These are phyloP conservation scores for Populus nigra DNA, from an alignment of 345 rosid genomes.

Conservation along the genomic window DNA sequence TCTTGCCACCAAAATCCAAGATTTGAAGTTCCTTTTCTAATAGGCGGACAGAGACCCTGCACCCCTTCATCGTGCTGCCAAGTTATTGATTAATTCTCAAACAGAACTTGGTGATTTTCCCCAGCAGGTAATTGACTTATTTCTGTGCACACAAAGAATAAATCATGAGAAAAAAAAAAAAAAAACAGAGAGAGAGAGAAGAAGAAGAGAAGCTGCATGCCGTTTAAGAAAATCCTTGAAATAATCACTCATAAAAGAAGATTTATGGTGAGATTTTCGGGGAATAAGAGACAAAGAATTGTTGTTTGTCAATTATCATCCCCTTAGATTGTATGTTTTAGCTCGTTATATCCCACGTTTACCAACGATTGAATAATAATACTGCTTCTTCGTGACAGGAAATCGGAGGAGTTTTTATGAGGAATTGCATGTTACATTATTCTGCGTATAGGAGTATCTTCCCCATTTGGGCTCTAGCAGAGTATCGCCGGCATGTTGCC, in stretches of 20 bases:
- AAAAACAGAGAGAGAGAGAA: too few species aligned
- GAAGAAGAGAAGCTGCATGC: too few species aligned
- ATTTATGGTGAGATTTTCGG: too few species aligned
- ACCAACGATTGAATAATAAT: not conserved
- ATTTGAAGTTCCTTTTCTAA: too few species aligned
- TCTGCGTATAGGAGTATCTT: slow-evolving; percentile 8
- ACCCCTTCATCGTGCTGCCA: slow-evolving; percentile 14
- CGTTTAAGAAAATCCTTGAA: too few species aligned
- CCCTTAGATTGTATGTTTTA: too few species aligned
- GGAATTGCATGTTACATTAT: slow-evolving; percentile 21
- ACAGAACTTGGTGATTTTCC: slow-evolving; percentile 18
- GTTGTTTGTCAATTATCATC: too few species aligned
- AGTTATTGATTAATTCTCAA: slow-evolving; percentile 13
- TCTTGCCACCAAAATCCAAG: too few species aligned
- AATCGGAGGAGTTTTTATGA: slow-evolving; percentile 1
- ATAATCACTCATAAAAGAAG: too few species aligned
- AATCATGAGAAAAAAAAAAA: too few species aligned
- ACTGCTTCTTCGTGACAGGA: slow-evolving; percentile 3
- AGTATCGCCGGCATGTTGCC: not conserved
- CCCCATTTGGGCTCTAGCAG: slow-evolving; percentile 25
- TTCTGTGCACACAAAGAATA: too few species aligned
- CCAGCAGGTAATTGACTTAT: slow-evolving; percentile 13
- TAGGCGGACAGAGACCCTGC: slow-evolving; percentile 8
- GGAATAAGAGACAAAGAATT: too few species aligned
- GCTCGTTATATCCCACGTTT: not conserved